These are phyloP conservation scores for Gossypium rotundifolium DNA, from an alignment of 345 rosid species.

Conservation along the genomic window DNA sequence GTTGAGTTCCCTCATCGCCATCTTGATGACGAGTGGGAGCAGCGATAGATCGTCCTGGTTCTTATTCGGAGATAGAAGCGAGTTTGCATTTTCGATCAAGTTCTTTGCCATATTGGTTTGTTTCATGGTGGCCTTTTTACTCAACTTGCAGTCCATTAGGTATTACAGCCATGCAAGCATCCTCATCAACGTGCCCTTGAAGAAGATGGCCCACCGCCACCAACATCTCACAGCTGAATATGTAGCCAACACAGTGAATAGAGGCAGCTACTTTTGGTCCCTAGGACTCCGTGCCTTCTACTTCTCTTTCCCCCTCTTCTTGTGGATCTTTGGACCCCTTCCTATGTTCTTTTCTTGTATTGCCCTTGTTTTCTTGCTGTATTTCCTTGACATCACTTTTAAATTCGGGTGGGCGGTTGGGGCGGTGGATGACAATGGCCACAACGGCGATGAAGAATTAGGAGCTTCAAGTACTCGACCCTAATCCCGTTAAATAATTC, in stretches of 20 bases:
- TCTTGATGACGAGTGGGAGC: slow-evolving; percentile 63
- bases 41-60: slow-evolving; percentile 17
- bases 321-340: slow-evolving; percentile 91
- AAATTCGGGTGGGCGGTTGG: slow-evolving; percentile 36
- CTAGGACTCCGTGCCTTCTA: slow-evolving; percentile 81
- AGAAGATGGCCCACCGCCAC: slow-evolving; percentile 31
- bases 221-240: slow-evolving; percentile 46
- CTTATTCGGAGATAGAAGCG: slow-evolving; percentile 53
- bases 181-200: slow-evolving; percentile 71
- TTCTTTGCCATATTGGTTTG: slow-evolving; percentile 63
- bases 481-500: too few species aligned
- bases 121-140: slow-evolving; percentile 61
- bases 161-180: slow-evolving; percentile 90
- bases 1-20: slow-evolving; percentile 70
- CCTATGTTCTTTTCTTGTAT: slow-evolving; percentile 63
- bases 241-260: slow-evolving; percentile 60
- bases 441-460: slow-evolving; percentile 24
- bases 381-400: slow-evolving; percentile 55
- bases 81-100: slow-evolving; percentile 50
- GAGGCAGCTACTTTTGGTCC: slow-evolving; percentile 91
- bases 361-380: slow-evolving; percentile 50
- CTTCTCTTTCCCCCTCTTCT: slow-evolving; percentile 73
- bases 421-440: slow-evolving; percentile 15
- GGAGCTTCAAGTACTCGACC: neutral
- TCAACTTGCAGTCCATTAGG: slow-evolving; percentile 68